A percentile compares a stretch with the other conserved stretches of the same genome.
Evolutionary conservation across 2,329 filamentous ascomycete genomes (phyloP).

Genomic region (Polytolypa hystricis): DNA sequence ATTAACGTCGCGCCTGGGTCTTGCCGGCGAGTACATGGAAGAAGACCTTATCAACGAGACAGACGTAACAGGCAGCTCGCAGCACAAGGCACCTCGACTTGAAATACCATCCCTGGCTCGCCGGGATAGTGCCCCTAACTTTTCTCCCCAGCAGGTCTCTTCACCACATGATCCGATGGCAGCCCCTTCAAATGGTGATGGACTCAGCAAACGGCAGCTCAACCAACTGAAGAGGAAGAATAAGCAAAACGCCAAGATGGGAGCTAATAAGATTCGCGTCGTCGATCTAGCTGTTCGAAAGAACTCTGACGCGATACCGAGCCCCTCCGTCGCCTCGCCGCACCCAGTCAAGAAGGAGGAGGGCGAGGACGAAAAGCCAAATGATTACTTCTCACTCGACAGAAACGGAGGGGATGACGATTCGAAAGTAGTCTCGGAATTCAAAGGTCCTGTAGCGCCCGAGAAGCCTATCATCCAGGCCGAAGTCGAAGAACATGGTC

Average conservation of each 20-base stretch:
- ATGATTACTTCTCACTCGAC: constrained; percentile 86
- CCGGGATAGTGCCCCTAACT: constrained; percentile 35
- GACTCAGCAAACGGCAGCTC: constrained; percentile 81
- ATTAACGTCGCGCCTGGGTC: constrained; percentile 65
- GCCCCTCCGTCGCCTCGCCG: constrained; percentile 38
- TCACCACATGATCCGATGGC: constrained; percentile 37
- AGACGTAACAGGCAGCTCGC: constrained; percentile 44
- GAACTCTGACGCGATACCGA: constrained; percentile 53
- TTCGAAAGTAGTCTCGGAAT: constrained; percentile 84
- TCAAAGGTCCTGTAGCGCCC: constrained; percentile 70
- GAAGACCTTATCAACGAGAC: constrained; percentile 63
- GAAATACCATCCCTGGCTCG: constrained; percentile 37
- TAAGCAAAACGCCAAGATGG: constrained; percentile 79
- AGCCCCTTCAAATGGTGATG: constrained; percentile 43
- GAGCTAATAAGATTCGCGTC: constrained; percentile 78
- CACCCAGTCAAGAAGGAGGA: constrained; percentile 51
- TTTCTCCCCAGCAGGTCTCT: constrained; percentile 28
- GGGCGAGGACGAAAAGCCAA: constrained; percentile 47
- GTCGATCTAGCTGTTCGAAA: constrained; percentile 69
- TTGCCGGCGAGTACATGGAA: constrained; percentile 73
- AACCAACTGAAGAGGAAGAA: constrained; percentile 92
- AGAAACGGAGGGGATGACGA: constrained; percentile 74
- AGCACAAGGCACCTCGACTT: constrained; percentile 38
- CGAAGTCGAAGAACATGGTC: constrained; percentile 63
- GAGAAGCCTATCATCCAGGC: constrained; percentile 79